Evolutionary conservation across 257 asterid species (phyloP), one percentile per base, ranked within the genome.

Genomic region (Nyctanthes arbortristis): DNA sequence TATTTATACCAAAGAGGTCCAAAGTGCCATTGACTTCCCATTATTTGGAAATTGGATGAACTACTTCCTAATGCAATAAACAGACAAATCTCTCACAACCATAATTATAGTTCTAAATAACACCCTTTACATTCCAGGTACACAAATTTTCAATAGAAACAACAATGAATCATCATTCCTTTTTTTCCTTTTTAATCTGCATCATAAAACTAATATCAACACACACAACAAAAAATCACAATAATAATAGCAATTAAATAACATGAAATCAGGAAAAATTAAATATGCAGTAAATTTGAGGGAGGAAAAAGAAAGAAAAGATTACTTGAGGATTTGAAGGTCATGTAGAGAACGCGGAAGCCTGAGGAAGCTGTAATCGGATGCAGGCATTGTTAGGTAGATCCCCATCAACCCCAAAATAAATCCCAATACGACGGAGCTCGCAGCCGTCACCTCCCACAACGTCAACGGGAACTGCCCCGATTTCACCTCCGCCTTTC

Each of bases 361-460:
- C 88, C 85, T 90, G 68, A 93, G 95, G 82, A 93, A 90, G 85
- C 87, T 90, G 74, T 90, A 93, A 85, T 93, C 98, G 18, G 98
- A 87, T 18, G 84, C 84, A 28, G 98, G 98, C 97, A 93, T 78
- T 57, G 98, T 90, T 20, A 93, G 71, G 68, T 93, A 93, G 22
- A 93, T 81, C 68, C 83, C 89, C 7, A 69, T 39, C 77, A 90
- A 84, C 27, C 96, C 96, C 18, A 84, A 30, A 52, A 72, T 71
- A 68, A 90, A 90, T 25, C 91, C 93, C 82, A 87, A 74, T 7
- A 93, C 88, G 75, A 93, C 96, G 78, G 81, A 84, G 84, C 78
- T 68, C 30, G 91, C 95, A 47, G 80, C 77, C 81, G 77, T 66
- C 66, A 84, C 77, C 81, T 90, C 97, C 86, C 89, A 81, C 65